Conservation (phyloP, 2,329 filamentous ascomycete species). For the Drechslerella dactyloides region DNA sequence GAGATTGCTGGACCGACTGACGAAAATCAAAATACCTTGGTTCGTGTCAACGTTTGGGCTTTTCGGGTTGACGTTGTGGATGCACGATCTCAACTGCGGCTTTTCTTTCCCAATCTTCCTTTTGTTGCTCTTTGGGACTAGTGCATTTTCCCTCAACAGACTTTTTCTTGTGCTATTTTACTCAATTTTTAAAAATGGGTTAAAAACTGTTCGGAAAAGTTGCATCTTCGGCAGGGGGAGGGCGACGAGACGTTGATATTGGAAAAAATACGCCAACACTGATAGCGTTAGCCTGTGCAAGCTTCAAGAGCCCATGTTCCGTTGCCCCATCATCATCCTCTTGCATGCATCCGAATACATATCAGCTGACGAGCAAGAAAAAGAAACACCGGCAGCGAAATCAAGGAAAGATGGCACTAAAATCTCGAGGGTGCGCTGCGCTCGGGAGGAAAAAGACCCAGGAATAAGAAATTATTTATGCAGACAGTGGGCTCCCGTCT, state of each 20-base stretch:
- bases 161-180: slow-evolving; percentile 11
- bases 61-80: slow-evolving; percentile 12
- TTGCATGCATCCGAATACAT: slow-evolving; percentile 51
- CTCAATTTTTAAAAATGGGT: background rate
- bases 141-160: background rate
- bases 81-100: slow-evolving; percentile 33
- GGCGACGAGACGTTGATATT: slow-evolving; percentile 5
- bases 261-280: background rate
- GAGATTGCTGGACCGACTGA: background rate
- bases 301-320: slow-evolving; percentile 35
- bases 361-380: slow-evolving; percentile 49
- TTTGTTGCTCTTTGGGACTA: background rate
- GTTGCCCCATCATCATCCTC: slow-evolving; percentile 48
- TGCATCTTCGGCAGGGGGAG: slow-evolving; percentile 4
- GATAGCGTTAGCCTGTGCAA: slow-evolving; percentile 31
- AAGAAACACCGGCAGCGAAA: slow-evolving; percentile 18
- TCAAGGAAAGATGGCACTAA: slow-evolving; percentile 47
- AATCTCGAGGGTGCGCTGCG: slow-evolving; percentile 20
- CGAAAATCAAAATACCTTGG: background rate
- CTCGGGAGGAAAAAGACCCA: slow-evolving; percentile 5
- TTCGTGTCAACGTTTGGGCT: background rate
- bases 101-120: background rate
- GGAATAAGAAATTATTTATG: slow-evolving; percentile 11
- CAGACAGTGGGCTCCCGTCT: background rate
- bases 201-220: background rate